Base-by-base conservation (phyloP, 345 rosid species). In the Eucalyptus albens region DNA sequence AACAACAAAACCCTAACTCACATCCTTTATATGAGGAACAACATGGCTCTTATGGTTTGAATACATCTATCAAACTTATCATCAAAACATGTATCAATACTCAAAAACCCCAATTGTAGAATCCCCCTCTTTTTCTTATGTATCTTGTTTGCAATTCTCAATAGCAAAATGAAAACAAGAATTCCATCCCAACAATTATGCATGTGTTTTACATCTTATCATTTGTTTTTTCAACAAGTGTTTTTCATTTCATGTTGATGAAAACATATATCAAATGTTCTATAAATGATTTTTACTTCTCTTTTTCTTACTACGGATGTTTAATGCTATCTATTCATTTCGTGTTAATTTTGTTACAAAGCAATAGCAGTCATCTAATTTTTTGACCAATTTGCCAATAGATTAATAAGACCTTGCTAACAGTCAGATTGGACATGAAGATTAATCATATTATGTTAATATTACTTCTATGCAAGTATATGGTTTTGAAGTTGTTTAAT, bases 1-100 rank as follows among this genome's bases (percentile, higher is more conserved):
- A 55, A 55, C 5, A 55, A 55, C 59, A 55, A 55, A 55, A 55
- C 26, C 59, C 26, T 55, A 55, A 55, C 26, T 55, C 27, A 55
- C 0, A 55, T 55, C 11, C 27, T 9, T 21, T 55, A 4, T 55
- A 55, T 55, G 53, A 0, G 11, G 2, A 55, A 55, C 60, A 0
- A 55, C 60, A 6, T 21, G 11, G 4, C 11, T 55, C 4, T 55
- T 55, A 55, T 1, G 2, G 11, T 56, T 56, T 1, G 1, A 21
- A 56, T 56, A 3, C 27, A 56, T 56, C 5, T 10, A 56, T 56
- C 29, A 1, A 56, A 56, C 5, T 24, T 24, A 0, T 0, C n/a
- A 4, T 59, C 65, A 24, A 24, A 26, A 10, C 65, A 59, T 59
- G 65, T 24, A 59, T 24, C 65, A 59, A 59, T 26, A 59, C 65